phyloP scores from a whole-genome alignment of 805 yeast genomes.

The Ogataea pilisensis region DNA sequence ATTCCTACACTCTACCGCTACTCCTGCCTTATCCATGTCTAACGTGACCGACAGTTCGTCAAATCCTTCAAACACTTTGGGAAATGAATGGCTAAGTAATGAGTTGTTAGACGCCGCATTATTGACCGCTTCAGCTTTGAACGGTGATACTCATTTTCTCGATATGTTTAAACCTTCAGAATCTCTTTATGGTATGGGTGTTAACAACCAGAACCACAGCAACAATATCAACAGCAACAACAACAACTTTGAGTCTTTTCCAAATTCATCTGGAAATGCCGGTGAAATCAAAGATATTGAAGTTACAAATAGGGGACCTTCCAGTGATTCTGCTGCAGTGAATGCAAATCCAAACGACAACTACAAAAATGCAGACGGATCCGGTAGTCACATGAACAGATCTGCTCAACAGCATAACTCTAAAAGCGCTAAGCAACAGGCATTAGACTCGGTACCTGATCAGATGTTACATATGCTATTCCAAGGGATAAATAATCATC shows the following conservation, averaged over 20 bases:
- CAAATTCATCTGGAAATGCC: not conserved
- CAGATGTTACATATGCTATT: slow-evolving; percentile 50
- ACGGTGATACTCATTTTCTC: slow-evolving; percentile 54
- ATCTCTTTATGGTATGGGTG: slow-evolving; percentile 12
- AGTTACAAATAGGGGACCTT: not conserved
- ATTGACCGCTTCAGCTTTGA: slow-evolving; percentile 67
- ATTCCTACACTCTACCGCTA: not conserved
- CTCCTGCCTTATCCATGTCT: slow-evolving; percentile 1
- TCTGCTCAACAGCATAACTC: too few species aligned
- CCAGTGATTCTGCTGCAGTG: not conserved
- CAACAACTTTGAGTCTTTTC: too few species aligned
- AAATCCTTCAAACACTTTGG: slow-evolving; percentile 23
- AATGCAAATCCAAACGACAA: not conserved
- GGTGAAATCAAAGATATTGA: not conserved
- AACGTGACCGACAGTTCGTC: not conserved
- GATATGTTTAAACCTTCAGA: slow-evolving; percentile 42
- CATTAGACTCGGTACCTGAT: slow-evolving; percentile 31
- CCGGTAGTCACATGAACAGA: not conserved
- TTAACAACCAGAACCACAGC: too few species aligned
- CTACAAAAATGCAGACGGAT: not conserved
- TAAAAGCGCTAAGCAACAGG: slow-evolving; percentile 3
- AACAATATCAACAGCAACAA: too few species aligned
- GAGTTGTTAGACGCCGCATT: slow-evolving; percentile 71
- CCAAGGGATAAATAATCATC: slow-evolving; percentile 36
- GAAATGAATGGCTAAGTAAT: slow-evolving; percentile 65